These are phyloP conservation scores for Ogataea nakhonphanomensis DNA, from an alignment of 805 yeast genomes.

Conservation along the genomic window DNA sequence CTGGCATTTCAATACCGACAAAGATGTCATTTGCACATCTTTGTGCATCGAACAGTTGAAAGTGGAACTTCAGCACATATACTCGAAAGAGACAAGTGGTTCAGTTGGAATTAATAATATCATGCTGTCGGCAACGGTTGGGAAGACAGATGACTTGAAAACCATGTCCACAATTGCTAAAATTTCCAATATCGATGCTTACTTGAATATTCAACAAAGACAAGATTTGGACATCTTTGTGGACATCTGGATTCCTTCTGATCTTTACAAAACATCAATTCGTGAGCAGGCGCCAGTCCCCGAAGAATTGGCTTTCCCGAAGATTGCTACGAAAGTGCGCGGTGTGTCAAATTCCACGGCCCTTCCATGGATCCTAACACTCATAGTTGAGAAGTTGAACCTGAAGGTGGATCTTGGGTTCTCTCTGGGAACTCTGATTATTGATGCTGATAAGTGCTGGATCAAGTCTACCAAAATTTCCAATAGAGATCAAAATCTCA, in stretches of 20 bases:
- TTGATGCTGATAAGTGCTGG: conserved; percentile 62
- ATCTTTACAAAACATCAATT: conserved; percentile 26
- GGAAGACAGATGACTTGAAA: conserved; percentile 37
- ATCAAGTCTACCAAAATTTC: conserved; percentile 60
- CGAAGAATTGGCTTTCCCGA: conserved; percentile 20
- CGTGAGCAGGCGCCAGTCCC: conserved; percentile 10
- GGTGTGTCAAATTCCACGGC: conserved; percentile 61
- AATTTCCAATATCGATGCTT: conserved; percentile 54
- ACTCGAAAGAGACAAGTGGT: conserved; percentile 86
- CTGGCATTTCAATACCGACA: conserved; percentile 52
- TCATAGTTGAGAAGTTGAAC: conserved; percentile 49
- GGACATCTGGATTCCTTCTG: conserved; percentile 74
- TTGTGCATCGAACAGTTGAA: conserved; percentile 52
- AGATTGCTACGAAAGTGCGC: conserved; percentile 45
- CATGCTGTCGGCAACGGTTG: conserved; percentile 45
- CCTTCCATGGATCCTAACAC: conserved; percentile 69
- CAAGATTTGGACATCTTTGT: conserved; percentile 81
- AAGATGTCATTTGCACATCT: conserved; percentile 37
- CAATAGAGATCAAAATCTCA: conserved; percentile 68
- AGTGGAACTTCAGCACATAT: conserved; percentile 82
- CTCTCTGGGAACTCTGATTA: conserved; percentile 64
- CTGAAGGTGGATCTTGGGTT: conserved; percentile 77
- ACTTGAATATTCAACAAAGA: conserved; percentile 74
- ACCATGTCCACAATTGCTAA: conserved; percentile 46
- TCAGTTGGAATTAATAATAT: conserved; percentile 49